Evolutionary conservation across 2,329 filamentous ascomycete genomes (phyloP).

Genomic region (Beauveria caledonica): DNA sequence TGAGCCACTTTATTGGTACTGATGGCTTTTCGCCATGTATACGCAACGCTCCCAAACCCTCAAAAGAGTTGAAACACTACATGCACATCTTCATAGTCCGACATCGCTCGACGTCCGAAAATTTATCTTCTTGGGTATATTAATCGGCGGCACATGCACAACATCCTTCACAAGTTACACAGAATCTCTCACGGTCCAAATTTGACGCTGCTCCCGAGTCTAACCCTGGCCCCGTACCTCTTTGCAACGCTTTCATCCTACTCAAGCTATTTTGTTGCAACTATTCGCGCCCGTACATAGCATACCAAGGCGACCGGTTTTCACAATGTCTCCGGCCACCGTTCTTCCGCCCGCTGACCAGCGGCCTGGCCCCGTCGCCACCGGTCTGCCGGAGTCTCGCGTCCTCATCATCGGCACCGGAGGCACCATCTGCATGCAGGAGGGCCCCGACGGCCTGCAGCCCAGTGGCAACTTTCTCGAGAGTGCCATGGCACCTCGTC

Average conservation of each 20-base stretch:
- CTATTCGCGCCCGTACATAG: background rate
- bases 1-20: conserved; percentile 6
- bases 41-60: background rate
- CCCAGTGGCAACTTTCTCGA: conserved; percentile 76
- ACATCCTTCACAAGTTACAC: background rate
- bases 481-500: conserved; percentile 70
- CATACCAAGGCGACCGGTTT: background rate
- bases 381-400: conserved; percentile 59
- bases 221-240: background rate
- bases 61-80: background rate
- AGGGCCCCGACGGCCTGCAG: conserved; percentile 68
- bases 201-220: background rate
- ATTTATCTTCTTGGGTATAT: background rate
- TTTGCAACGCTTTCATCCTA: background rate
- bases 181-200: background rate
- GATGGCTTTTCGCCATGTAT: background rate
- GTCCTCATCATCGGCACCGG: conserved; percentile 89
- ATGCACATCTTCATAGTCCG: conserved; percentile 7
- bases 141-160: background rate
- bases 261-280: background rate
- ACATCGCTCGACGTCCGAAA: conserved; percentile 8
- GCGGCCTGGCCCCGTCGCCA: conserved; percentile 11
- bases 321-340: conserved; percentile 15
- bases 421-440: conserved; percentile 86
- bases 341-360: conserved; percentile 10